Evolutionary conservation across 495 filamentous ascomycete genomes (phyloP).

Genomic region (Aspergillus incahuasiensis): DNA sequence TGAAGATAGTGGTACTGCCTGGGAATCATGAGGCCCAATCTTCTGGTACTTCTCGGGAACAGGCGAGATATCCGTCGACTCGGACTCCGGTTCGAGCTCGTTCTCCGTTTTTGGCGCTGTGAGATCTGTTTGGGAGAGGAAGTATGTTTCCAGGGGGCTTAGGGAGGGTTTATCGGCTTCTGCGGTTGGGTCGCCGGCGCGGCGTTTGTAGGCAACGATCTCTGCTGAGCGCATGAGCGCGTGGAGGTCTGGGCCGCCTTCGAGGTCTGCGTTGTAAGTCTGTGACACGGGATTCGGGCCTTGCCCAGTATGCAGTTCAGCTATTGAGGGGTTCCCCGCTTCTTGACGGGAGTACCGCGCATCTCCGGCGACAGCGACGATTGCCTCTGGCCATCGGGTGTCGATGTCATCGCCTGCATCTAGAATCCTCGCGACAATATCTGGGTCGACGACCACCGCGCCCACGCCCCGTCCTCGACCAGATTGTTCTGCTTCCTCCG

Average conservation of each 20-base stretch:
- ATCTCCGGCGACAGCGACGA: conserved; percentile 75
- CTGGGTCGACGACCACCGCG: conserved; percentile 72
- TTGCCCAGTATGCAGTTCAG: conserved; percentile 17
- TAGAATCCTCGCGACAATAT: conserved; percentile 29
- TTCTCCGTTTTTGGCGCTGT: not conserved
- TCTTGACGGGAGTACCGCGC: conserved; percentile 58
- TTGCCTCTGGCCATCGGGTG: conserved; percentile 31
- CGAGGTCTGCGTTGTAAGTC: conserved; percentile 30
- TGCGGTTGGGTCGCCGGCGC: conserved; percentile 17
- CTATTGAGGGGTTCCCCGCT: conserved; percentile 29
- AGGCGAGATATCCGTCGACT: conserved; percentile 2
- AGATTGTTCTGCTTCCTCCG: conserved; percentile 46
- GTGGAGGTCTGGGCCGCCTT: conserved; percentile 75
- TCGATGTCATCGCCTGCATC: conserved; percentile 19
- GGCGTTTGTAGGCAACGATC: conserved; percentile 71
- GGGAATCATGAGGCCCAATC: conserved; percentile 6
- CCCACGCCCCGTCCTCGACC: conserved; percentile 68
- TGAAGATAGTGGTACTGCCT: not conserved
- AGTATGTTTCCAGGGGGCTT: conserved; percentile 34
- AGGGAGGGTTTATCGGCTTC: conserved; percentile 18
- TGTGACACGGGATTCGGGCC: conserved; percentile 28
- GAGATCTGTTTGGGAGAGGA: conserved; percentile 25
- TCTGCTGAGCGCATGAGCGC: conserved; percentile 81
- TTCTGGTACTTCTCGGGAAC: conserved; percentile 22
- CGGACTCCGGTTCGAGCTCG: not conserved